phyloP scores from a whole-genome alignment of 768 basidiomycete species.

The Lactifluus volemus region DNA sequence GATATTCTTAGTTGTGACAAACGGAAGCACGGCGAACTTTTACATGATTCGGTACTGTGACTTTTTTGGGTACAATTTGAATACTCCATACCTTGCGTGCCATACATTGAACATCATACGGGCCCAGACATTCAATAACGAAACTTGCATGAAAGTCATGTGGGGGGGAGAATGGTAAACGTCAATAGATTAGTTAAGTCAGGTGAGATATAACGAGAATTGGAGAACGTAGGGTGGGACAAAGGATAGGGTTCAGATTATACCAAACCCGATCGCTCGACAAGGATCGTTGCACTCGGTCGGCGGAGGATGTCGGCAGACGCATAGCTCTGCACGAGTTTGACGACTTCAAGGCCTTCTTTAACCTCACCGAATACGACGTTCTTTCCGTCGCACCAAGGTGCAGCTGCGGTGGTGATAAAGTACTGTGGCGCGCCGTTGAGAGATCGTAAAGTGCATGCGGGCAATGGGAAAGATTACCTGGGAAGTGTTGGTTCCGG shows the following conservation, averaged over 20 bases:
- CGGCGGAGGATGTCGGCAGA: constrained; percentile 16
- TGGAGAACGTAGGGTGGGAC: neutral
- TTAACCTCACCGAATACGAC: constrained; percentile 67
- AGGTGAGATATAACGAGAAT: neutral
- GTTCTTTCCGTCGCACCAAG: constrained; percentile 61
- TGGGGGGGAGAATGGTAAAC: neutral
- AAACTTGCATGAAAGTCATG: neutral
- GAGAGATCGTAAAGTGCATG: neutral
- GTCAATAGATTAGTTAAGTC: constrained; percentile 9
- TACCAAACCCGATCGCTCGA: constrained; percentile 16
- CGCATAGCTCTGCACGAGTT: constrained; percentile 40
- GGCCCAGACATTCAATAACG: neutral
- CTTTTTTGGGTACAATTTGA: neutral
- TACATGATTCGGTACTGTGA: neutral
- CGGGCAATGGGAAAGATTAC: constrained; percentile 26
- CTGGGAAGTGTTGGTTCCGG: constrained; percentile 75
- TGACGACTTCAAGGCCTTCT: constrained; percentile 57
- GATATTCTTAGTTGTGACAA: neutral
- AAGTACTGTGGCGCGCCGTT: constrained; percentile 45
- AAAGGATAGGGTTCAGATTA: neutral
- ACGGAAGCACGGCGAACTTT: neutral
- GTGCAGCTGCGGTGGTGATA: constrained; percentile 63
- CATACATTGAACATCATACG: neutral
- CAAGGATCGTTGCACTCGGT: constrained; percentile 15
- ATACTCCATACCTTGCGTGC: neutral